Evolutionary conservation across 176 grass and related monocot species (phyloP).

Genomic region (Stipa capillata): DNA sequence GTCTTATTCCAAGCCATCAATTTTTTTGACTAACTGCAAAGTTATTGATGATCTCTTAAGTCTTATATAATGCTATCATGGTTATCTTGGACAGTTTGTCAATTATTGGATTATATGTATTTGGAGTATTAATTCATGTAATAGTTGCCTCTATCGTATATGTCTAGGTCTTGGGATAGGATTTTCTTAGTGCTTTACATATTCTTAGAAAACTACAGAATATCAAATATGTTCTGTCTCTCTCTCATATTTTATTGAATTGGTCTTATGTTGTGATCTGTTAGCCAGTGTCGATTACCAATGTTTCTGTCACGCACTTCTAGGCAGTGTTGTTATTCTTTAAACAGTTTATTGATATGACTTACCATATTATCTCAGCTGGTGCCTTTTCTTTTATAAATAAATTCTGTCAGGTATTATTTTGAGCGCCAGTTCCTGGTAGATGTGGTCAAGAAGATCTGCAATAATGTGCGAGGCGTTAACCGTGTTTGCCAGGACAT

Average conservation of each 20-base stretch:
- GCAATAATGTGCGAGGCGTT: constrained; percentile 68
- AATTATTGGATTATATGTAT: not conserved
- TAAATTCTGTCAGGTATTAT: constrained; percentile 53
- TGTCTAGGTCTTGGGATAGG: not conserved
- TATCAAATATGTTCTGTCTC: not conserved
- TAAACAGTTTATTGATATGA: not conserved
- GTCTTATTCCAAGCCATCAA: not conserved
- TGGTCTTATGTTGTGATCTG: too few relatives aligned
- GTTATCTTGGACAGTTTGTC: not conserved
- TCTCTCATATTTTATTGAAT: too few relatives aligned
- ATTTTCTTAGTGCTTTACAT: not conserved
- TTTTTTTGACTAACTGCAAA: not conserved
- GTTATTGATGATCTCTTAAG: not conserved
- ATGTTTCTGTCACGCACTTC: not conserved
- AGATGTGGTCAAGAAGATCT: constrained; percentile 74
- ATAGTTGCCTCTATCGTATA: not conserved
- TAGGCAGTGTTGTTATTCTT: not conserved
- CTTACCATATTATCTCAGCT: not conserved
- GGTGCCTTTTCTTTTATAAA: not conserved
- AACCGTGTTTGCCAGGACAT: constrained; percentile 80
- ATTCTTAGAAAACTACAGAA: not conserved
- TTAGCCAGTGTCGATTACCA: not conserved
- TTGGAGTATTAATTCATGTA: not conserved
- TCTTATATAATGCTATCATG: too few relatives aligned
- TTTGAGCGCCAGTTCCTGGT: constrained; percentile 65